Evolutionary conservation across 805 yeast genomes (phyloP).

Genomic region (Wickerhamiella allomyrinae): DNA sequence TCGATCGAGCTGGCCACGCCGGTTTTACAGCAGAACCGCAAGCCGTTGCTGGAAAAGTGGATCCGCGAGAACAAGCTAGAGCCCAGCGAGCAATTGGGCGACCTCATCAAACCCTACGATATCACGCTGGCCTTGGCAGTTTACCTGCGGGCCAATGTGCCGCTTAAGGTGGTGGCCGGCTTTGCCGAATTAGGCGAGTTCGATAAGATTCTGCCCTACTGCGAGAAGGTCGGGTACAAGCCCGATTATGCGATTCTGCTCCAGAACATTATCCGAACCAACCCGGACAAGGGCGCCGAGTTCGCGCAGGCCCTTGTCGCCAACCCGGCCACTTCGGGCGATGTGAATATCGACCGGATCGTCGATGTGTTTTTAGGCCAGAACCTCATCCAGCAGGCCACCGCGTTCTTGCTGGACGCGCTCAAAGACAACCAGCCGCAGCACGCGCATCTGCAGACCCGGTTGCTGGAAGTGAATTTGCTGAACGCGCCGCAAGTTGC

Average conservation of each 20-base stretch:
- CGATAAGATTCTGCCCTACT: conserved; percentile 88
- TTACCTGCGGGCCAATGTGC: conserved; percentile 67
- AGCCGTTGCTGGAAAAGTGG: conserved; percentile 90
- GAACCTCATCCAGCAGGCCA: conserved; percentile 91
- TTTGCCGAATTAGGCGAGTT: conserved; percentile 93
- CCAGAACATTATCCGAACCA: conserved; percentile 78
- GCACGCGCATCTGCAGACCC: conserved; percentile 91
- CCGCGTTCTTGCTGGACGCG: conserved; percentile 91
- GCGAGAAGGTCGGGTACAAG: conserved; percentile 72
- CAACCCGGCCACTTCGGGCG: conserved; percentile 32
- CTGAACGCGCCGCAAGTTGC: conserved; percentile 98
- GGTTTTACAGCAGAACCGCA: conserved; percentile 86
- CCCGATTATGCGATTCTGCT: conserved; percentile 85
- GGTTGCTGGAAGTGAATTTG: conserved; percentile 81
- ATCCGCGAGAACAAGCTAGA: conserved; percentile 88
- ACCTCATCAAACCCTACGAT: conserved; percentile 79
- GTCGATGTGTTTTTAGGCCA: conserved; percentile 92
- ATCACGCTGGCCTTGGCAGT: conserved; percentile 78
- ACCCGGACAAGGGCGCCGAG: conserved; percentile 97
- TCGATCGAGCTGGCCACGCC: conserved; percentile 91
- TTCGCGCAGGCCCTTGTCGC: conserved; percentile 81
- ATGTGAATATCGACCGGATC: conserved; percentile 66
- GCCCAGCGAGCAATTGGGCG: conserved; percentile 95
- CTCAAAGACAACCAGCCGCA: conserved; percentile 85
- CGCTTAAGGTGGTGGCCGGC: conserved; percentile 79